Conservation (phyloP, 108 stramenopile species). For the Chaetoceros tenuissimus region DNA sequence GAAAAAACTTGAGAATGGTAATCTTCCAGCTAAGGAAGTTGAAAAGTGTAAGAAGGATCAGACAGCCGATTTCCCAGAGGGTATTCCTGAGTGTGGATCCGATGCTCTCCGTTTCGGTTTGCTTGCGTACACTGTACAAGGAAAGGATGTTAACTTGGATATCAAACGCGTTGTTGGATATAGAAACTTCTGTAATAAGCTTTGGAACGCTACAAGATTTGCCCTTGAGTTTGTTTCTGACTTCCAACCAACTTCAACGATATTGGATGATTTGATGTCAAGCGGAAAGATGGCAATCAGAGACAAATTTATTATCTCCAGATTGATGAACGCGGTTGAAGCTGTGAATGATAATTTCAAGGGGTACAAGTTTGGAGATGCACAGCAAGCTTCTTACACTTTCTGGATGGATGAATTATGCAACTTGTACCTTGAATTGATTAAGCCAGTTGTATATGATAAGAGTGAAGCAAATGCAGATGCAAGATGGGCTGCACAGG, state of each 20-base stretch:
- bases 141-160: constrained; percentile 97
- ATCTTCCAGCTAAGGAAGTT: constrained; percentile 93
- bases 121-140: constrained; percentile 95
- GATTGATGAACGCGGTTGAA: constrained; percentile 70
- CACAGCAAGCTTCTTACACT: constrained; percentile 72
- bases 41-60: constrained; percentile 93
- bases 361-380: constrained; percentile 85
- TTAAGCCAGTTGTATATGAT: constrained; percentile 93
- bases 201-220: constrained; percentile 97
- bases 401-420: constrained; percentile 97
- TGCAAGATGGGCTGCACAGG: constrained; percentile 86
- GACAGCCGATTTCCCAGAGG: constrained; percentile 88
- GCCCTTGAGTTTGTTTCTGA: constrained; percentile 85
- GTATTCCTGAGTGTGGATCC: constrained; percentile 97
- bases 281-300: constrained; percentile 78
- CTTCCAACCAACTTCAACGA: constrained; percentile 76
- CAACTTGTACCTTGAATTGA: constrained; percentile 94
- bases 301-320: constrained; percentile 89
- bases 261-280: constrained; percentile 70
- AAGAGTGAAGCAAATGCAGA: constrained; percentile 58
- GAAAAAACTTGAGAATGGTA: constrained; percentile 83
- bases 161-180: constrained; percentile 97
- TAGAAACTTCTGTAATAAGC: constrained; percentile 99
- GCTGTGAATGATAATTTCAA: constrained; percentile 67
- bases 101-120: constrained; percentile 98